Evolutionary conservation across 1,284 basidiomycete genomes (phyloP).

Genomic region (Rugosomyces carneus): DNA sequence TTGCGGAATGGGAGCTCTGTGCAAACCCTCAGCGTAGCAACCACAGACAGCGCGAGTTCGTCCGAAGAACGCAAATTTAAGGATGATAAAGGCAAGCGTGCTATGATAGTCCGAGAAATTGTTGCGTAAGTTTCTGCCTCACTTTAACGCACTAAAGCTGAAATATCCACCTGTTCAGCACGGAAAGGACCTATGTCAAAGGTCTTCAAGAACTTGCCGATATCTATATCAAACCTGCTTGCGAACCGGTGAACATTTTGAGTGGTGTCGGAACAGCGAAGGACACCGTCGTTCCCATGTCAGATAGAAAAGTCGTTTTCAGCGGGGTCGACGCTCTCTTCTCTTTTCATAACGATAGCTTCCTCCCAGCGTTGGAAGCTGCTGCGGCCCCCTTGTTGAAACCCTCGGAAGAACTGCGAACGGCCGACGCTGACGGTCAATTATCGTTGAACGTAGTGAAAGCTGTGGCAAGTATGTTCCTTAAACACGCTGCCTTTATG

Average conservation of each 20-base stretch:
- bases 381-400: constrained; percentile 67
- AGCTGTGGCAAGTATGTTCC: constrained; percentile 84
- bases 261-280: constrained; percentile 65
- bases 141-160: background rate
- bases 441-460: constrained; percentile 74
- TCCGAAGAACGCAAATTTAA: constrained; percentile 80
- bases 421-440: constrained; percentile 65
- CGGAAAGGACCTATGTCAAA: constrained; percentile 93
- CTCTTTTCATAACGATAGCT: constrained; percentile 88
- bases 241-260: constrained; percentile 64
- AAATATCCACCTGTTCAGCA: constrained; percentile 41
- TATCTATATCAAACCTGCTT: constrained; percentile 89
- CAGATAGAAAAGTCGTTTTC: constrained; percentile 91
- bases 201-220: constrained; percentile 89
- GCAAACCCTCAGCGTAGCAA: constrained; percentile 66
- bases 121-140: constrained; percentile 56
- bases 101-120: constrained; percentile 79
- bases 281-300: constrained; percentile 81
- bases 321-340: constrained; percentile 87
- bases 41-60: constrained; percentile 62
- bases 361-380: constrained; percentile 82
- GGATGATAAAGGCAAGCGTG: constrained; percentile 78
- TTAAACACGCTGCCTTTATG: constrained; percentile 93
- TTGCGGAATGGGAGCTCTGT: constrained; percentile 52
- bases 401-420: constrained; percentile 35